Evolutionary conservation across 352 stramenopile genomes (phyloP).

Genomic region (Phytophthora agathidicida): DNA sequence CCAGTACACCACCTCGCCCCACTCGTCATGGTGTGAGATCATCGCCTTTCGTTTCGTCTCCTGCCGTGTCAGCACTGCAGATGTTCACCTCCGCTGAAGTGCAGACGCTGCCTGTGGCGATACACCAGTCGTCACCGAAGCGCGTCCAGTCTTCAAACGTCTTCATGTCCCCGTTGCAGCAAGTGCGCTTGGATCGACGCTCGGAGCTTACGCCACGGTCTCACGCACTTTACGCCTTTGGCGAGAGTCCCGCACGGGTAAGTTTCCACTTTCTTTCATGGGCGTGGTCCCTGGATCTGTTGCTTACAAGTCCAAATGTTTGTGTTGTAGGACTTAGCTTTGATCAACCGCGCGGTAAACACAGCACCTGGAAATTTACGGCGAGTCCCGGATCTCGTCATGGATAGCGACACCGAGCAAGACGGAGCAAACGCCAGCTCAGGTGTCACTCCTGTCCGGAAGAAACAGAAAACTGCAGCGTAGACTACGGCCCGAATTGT

Average conservation of each 20-base stretch:
- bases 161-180: constrained; percentile 87
- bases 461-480: constrained; percentile 37
- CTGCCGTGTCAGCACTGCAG: constrained; percentile 47
- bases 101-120: constrained; percentile 76
- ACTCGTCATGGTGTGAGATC: constrained; percentile 28
- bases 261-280: constrained; percentile 19
- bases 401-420: constrained; percentile 43
- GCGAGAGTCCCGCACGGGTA: constrained; percentile 84
- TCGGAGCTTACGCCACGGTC: constrained; percentile 77
- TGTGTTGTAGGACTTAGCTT: constrained; percentile 57
- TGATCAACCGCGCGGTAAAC: constrained; percentile 85
- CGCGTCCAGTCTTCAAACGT: constrained; percentile 82
- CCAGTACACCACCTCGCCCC: constrained; percentile 51
- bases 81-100: constrained; percentile 80
- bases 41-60: constrained; percentile 53
- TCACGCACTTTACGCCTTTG: constrained; percentile 86
- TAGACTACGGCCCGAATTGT: constrained; percentile 16
- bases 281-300: neutral
- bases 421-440: constrained; percentile 18
- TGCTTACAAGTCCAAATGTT: neutral
- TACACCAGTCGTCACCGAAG: constrained; percentile 82
- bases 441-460: constrained; percentile 14
- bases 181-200: constrained; percentile 72
- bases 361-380: constrained; percentile 25
- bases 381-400: constrained; percentile 19